Percentiles rank a stretch among this genome's conserved stretches.
phyloP scores from a whole-genome alignment of 257 asterid genomes.

The Solanum sitiens region DNA sequence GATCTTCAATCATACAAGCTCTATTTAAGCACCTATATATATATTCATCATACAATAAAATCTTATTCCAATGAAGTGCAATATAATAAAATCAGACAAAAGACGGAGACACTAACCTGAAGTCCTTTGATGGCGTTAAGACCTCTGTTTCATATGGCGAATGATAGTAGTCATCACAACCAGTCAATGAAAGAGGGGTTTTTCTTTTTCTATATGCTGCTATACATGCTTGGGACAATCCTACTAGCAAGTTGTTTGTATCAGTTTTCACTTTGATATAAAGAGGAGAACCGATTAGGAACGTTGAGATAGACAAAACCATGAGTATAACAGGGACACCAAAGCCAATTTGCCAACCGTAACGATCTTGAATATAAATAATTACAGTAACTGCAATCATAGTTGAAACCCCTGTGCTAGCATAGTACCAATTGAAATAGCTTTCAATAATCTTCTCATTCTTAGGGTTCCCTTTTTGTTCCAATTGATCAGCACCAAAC shows the following conservation, averaged over 20 bases:
- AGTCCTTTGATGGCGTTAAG: background rate
- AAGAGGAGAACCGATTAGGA: constrained; percentile 4
- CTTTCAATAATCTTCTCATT: background rate
- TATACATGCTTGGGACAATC: constrained; percentile 8
- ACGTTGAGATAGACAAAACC: constrained; percentile 1
- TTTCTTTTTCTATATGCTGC: constrained; percentile 9
- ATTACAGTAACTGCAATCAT: background rate
- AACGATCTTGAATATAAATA: constrained; percentile 10
- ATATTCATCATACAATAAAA: background rate
- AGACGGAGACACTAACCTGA: background rate
- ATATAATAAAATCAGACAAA: too few relatives aligned
- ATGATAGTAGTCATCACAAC: background rate
- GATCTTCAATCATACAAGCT: constrained; percentile 7
- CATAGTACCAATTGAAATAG: constrained; percentile 8
- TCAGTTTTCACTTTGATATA: constrained; percentile 2
- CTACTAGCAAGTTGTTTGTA: background rate
- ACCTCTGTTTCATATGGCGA: background rate
- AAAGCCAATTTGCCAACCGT: constrained; percentile 1
- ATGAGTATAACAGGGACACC: background rate
- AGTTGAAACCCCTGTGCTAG: background rate
- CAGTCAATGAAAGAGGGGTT: background rate
- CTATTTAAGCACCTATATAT: constrained; percentile 3
- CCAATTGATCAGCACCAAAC: constrained; percentile 7
- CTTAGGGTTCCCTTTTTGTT: background rate
- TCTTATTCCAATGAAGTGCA: background rate